Conservation (phyloP, 2,329 filamentous ascomycete species). For the Ceratocystis papillata region DNA sequence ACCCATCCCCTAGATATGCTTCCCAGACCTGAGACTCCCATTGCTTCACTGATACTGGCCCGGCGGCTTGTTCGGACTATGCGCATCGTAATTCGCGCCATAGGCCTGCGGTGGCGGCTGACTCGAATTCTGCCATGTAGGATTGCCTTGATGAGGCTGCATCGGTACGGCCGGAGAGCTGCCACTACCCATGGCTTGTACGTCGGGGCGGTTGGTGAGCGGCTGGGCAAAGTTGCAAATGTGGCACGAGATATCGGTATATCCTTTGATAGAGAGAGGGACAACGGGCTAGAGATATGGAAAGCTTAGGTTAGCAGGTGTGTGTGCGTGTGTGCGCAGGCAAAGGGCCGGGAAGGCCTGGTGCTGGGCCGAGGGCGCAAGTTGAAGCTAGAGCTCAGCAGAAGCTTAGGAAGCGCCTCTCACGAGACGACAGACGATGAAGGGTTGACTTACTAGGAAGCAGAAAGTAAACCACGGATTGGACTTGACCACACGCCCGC, state of each 20-base stretch:
- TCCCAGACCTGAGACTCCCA: background rate
- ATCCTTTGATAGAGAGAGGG: constrained; percentile 56
- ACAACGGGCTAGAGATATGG: constrained; percentile 47
- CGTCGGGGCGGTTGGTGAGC: constrained; percentile 46
- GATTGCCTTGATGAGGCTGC: constrained; percentile 26
- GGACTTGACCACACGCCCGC: constrained; percentile 48
- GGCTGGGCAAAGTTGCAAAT: constrained; percentile 69
- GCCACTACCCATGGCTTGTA: constrained; percentile 41
- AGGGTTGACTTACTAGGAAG: constrained; percentile 47
- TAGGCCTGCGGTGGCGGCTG: constrained; percentile 25
- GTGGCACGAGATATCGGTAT: constrained; percentile 59
- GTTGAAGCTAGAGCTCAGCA: background rate
- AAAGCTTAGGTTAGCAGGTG: constrained; percentile 25
- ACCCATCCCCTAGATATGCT: background rate
- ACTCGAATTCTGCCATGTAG: constrained; percentile 30
- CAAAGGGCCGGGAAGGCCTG: constrained; percentile 42
- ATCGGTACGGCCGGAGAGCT: constrained; percentile 29
- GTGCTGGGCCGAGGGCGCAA: constrained; percentile 25
- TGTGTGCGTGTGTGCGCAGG: constrained; percentile 47
- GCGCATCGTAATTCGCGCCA: constrained; percentile 24
- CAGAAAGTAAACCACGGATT: constrained; percentile 71
- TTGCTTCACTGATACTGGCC: constrained; percentile 18
- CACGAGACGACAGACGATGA: background rate
- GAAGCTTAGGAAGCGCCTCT: background rate
- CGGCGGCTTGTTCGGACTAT: constrained; percentile 17